Percentiles rank a stretch among this genome's conserved stretches.
phyloP scores from a whole-genome alignment of 2,329 filamentous ascomycete species.

The Fusarium falciforme region DNA sequence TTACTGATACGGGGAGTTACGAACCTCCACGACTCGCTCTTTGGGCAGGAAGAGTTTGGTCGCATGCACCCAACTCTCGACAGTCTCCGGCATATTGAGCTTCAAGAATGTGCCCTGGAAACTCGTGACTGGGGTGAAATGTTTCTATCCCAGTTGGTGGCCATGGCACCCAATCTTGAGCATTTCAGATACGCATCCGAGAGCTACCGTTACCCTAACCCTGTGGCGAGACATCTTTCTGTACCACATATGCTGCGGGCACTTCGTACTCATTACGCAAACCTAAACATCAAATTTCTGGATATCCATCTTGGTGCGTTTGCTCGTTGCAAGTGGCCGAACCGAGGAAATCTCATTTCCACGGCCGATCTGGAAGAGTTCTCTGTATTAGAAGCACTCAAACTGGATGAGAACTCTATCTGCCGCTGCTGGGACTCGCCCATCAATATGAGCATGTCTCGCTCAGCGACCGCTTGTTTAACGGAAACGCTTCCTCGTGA shows the following conservation, averaged over 20 bases:
- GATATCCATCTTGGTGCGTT: background rate
- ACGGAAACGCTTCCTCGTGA: background rate
- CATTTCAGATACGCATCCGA: slow-evolving; percentile 2
- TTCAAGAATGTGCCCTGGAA: background rate
- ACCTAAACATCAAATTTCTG: background rate
- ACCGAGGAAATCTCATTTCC: background rate
- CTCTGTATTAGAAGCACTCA: background rate
- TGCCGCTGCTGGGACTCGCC: slow-evolving; percentile 1
- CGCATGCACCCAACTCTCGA: background rate
- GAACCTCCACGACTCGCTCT: background rate
- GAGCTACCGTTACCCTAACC: background rate
- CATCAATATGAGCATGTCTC: background rate
- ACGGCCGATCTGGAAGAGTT: background rate
- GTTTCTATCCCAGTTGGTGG: background rate
- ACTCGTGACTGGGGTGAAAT: slow-evolving; percentile 1
- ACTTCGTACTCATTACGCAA: background rate
- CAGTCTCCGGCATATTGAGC: background rate
- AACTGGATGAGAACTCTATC: background rate
- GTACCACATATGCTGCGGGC: slow-evolving; percentile 4
- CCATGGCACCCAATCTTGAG: slow-evolving; percentile 1
- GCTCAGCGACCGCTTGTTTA: background rate
- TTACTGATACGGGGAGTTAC: background rate
- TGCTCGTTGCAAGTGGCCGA: slow-evolving; percentile 3
- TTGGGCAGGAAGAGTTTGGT: background rate
- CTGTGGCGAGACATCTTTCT: background rate